These are phyloP conservation scores for Singerocomus rubriflavus DNA, from an alignment of 1,284 basidiomycete species.

Conservation along the genomic window DNA sequence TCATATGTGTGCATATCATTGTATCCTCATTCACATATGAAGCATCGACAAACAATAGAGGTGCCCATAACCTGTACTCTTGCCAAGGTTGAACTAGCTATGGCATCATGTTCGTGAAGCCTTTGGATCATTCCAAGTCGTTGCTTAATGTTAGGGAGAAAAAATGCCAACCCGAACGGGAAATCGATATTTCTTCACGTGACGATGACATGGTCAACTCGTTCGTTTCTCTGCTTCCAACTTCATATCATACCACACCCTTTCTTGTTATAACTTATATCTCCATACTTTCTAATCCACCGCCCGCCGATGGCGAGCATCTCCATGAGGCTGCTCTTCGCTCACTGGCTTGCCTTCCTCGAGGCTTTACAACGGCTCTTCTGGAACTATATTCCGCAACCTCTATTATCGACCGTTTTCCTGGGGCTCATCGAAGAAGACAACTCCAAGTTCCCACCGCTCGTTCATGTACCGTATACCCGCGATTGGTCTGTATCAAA, in stretches of 20 bases:
- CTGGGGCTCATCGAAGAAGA: slow-evolving; percentile 7
- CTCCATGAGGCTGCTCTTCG: slow-evolving; percentile 9
- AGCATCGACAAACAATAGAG: neutral
- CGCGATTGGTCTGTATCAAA: neutral
- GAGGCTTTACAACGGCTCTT: slow-evolving; percentile 11
- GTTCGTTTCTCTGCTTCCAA: neutral
- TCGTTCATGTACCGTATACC: neutral
- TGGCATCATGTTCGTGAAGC: neutral
- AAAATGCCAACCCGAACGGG: too few relatives aligned
- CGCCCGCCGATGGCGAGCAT: slow-evolving; percentile 1
- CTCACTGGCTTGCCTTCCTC: slow-evolving; percentile 19
- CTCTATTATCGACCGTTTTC: slow-evolving; percentile 10
- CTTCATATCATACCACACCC: neutral
- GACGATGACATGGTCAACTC: slow-evolving; percentile 13
- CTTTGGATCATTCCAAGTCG: neutral
- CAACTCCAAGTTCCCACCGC: neutral
- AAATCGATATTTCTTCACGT: slow-evolving; percentile 21
- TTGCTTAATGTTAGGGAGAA: too few relatives aligned
- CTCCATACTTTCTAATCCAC: neutral
- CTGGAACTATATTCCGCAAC: slow-evolving; percentile 8
- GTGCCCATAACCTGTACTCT: neutral
- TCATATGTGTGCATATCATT: neutral
- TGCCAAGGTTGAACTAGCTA: neutral
- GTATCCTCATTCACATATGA: slow-evolving; percentile 6
- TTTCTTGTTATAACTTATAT: slow-evolving; percentile 2